Evolutionary conservation across 139 green algal species (phyloP), one percentile per base, ranked within the genome.

Genomic region (Chlamydomonas sp.): DNA sequence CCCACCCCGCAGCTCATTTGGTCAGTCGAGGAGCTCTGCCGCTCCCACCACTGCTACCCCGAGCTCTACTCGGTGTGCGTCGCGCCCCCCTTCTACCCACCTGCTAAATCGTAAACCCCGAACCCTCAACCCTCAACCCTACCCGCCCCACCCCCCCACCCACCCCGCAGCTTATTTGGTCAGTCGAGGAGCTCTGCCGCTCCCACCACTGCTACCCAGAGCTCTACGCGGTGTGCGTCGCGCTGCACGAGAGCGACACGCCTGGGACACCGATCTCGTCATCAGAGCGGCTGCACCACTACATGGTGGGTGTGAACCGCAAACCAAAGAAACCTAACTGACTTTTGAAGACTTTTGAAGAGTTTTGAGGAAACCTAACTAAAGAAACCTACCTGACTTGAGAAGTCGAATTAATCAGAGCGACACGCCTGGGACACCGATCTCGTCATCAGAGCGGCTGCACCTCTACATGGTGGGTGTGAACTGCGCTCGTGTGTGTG

Each of bases 401-500:
- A n/a, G n/a, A n/a, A n/a, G n/a, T n/a, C n/a, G n/a, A n/a, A n/a
- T n/a, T n/a, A n/a, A n/a, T n/a, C n/a, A 57, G 2, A 22, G 35
- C 29, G 73, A 74, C 60, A 28, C 5, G 26, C 4, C 33, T 58
- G 50, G 35, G 13, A 35, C 59, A 5, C 29, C 59, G 6, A 30
- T 66, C 59, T 66, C 59, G 8, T 66, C 26, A 30, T 66, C 59
- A 26, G 29, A 30, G 8, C 75, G 70, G 22, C 71, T 81, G 34
- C 67, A 78, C 67, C 67, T 69, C 3, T 58, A 81, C 67, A 74
- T 81, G 76, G 61, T n/a, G n/a, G n/a, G n/a, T n/a, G n/a, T n/a
- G n/a, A n/a, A n/a, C n/a, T n/a, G n/a, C n/a, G n/a, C n/a, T n/a
- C n/a, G n/a, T n/a, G n/a, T n/a, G n/a, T n/a, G n/a, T n/a, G n/a